These are phyloP conservation scores for Forsythia suspensa DNA, from an alignment of 257 asterid species.

Conservation along the genomic window DNA sequence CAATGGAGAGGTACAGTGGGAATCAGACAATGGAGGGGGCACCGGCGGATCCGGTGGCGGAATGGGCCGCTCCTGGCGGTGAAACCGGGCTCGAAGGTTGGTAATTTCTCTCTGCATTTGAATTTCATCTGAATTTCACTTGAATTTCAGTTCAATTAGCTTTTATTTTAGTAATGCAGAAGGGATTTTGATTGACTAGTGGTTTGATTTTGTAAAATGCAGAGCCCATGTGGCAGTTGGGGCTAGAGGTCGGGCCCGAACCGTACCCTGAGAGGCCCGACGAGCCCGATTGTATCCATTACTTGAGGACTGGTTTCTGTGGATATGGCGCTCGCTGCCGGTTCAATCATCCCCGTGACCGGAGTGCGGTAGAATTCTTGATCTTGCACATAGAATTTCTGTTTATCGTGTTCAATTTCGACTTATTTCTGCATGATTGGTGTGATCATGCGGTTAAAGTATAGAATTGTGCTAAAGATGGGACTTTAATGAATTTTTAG, in stretches of 20 bases:
- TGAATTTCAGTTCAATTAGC: constrained; percentile 34
- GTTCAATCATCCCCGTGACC: constrained; percentile 85
- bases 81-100: constrained; percentile 77
- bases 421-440: constrained; percentile 21
- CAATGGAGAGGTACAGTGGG: constrained; percentile 62
- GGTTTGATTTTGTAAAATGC: constrained; percentile 52
- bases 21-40: constrained; percentile 55
- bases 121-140: constrained; percentile 48
- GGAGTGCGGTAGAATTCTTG: constrained; percentile 33
- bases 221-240: constrained; percentile 96
- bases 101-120: constrained; percentile 35
- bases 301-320: constrained; percentile 87
- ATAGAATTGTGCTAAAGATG: background rate
- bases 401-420: constrained; percentile 12
- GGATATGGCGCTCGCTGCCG: constrained; percentile 92
- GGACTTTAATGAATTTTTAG: background rate
- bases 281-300: constrained; percentile 86
- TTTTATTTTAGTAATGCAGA: constrained; percentile 30
- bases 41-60: constrained; percentile 67
- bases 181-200: constrained; percentile 31
- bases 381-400: constrained; percentile 19
- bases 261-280: constrained; percentile 86
- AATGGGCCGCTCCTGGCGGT: constrained; percentile 79
- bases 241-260: constrained; percentile 64
- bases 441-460: constrained; percentile 23